Evolutionary conservation across 2,329 filamentous ascomycete genomes (phyloP), one percentile per base, ranked within the genome.

Genomic region (Acarospora socialis): DNA sequence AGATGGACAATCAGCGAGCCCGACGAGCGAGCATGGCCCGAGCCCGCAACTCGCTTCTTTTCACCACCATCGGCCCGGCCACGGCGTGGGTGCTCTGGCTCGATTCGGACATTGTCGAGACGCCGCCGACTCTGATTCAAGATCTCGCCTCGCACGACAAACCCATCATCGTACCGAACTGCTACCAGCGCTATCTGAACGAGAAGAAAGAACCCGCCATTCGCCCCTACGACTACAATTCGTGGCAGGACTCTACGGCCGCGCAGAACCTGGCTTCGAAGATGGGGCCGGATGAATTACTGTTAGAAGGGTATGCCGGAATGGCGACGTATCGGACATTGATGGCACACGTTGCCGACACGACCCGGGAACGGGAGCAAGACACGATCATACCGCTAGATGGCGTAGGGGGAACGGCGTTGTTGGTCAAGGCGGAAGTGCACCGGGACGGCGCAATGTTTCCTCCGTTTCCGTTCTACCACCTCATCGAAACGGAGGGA

Each of bases 381-480:
- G 62, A 70, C 30, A 57, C 67, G 21, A 73, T 81, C 49, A 70
- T 94, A 31, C 67, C 75, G 25, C 67, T 98, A 6, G 90, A 98
- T 52, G 90, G 90, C 30, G 90, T 98, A 3, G 90, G 90, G 34
- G 90, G 90, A 21, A 92, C 87, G 1, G 81, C 86, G 2, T 62
- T 98, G 41, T 62, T 98, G 48, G 90, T 98, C 38, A 94, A 93
- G 62, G 90, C 86, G 2, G 86, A 95, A 37, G 90, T 98, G 15
- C 90, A 98, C 54, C 74, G 90, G 16, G 90, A 98, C 50, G 90
- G 90, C 13, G 87, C 90, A 52, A 98, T 95, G 87, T 98, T 98
- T 60, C 90, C 90, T 12, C 73, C 90, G 0, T 98, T 98, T 52
- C 60, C 87, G 3, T 98, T 98, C 52, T 95, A 94, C 53, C 80